phyloP scores from a whole-genome alignment of 2,329 filamentous ascomycete genomes.

The Fulvia fulva region DNA sequence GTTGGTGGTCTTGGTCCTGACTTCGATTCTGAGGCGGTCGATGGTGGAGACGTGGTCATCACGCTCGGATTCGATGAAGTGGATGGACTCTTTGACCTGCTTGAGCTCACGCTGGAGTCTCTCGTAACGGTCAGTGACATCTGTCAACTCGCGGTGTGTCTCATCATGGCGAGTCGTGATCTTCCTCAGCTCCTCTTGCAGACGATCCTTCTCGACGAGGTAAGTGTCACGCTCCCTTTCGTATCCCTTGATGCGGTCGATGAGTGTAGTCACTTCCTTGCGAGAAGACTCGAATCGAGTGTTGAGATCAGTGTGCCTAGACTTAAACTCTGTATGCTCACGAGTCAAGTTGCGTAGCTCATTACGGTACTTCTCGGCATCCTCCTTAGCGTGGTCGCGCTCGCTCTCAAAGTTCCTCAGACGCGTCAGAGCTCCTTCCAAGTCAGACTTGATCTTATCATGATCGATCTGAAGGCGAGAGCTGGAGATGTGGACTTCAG shows the following conservation, averaged over 20 bases:
- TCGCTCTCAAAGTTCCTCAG: conserved; percentile 25
- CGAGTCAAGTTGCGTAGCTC: conserved; percentile 27
- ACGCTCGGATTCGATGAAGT: conserved; percentile 28
- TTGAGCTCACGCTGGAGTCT: conserved; percentile 25
- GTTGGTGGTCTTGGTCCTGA: conserved; percentile 23
- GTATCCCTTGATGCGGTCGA: conserved; percentile 25
- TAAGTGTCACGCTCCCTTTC: conserved; percentile 27
- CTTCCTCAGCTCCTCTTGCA: conserved; percentile 30
- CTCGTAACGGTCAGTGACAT: conserved; percentile 26
- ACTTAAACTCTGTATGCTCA: conserved; percentile 28
- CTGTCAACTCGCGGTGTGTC: conserved; percentile 22
- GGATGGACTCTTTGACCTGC: conserved; percentile 25
- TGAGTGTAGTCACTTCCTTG: conserved; percentile 26
- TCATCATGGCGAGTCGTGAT: conserved; percentile 23
- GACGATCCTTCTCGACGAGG: conserved; percentile 27
- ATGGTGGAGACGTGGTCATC: conserved; percentile 29
- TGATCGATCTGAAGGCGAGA: conserved; percentile 25
- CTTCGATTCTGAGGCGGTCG: conserved; percentile 27
- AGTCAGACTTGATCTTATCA: conserved; percentile 25
- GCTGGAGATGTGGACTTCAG: conserved; percentile 19
- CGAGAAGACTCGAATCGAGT: conserved; percentile 24
- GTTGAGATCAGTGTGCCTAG: conserved; percentile 24
- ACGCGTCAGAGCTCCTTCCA: conserved; percentile 20
- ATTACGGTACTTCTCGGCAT: conserved; percentile 27
- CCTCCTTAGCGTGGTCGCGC: conserved; percentile 26